Percentiles rank a stretch among this genome's conserved stretches.
Evolutionary conservation across 1,284 basidiomycete genomes (phyloP).

Genomic region (Caloboletus firmus): DNA sequence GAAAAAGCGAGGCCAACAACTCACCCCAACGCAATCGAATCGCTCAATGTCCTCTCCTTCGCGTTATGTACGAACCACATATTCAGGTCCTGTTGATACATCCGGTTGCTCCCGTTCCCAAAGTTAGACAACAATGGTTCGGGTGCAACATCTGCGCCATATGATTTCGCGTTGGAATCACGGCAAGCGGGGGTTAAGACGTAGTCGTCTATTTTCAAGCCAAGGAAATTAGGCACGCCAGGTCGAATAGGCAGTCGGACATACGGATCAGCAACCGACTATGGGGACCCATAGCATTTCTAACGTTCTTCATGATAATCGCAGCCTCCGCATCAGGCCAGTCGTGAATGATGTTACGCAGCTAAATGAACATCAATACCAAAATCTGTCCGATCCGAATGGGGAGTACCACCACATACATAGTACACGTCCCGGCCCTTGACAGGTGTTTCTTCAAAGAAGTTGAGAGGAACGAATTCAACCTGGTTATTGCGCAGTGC

Average conservation of each 20-base stretch:
- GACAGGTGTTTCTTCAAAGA: conserved; percentile 44
- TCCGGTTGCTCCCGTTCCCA: conserved; percentile 22
- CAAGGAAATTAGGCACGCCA: not conserved
- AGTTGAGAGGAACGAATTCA: conserved; percentile 44
- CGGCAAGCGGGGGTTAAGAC: conserved; percentile 14
- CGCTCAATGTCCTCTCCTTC: conserved; percentile 28
- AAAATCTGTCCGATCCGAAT: not conserved
- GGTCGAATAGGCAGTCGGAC: not conserved
- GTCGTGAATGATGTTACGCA: conserved; percentile 29
- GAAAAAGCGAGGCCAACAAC: not conserved
- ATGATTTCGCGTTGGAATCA: conserved; percentile 5
- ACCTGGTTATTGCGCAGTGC: conserved; percentile 38
- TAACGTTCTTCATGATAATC: conserved; percentile 22
- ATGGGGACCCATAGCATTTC: conserved; percentile 22
- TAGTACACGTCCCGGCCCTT: conserved; percentile 46
- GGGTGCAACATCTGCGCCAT: conserved; percentile 23
- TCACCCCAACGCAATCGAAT: conserved; percentile 23
- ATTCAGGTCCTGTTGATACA: conserved; percentile 31
- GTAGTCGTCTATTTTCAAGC: conserved; percentile 20
- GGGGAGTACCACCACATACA: conserved; percentile 31
- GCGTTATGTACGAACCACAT: conserved; percentile 32
- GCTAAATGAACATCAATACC: conserved; percentile 8
- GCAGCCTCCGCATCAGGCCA: conserved; percentile 27
- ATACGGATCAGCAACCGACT: conserved; percentile 32
- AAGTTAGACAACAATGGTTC: conserved; percentile 34